Evolutionary conservation across 2,329 filamentous ascomycete genomes (phyloP), one percentile per base, ranked within the genome.

Genomic region (Aureobasidium subglaciale): DNA sequence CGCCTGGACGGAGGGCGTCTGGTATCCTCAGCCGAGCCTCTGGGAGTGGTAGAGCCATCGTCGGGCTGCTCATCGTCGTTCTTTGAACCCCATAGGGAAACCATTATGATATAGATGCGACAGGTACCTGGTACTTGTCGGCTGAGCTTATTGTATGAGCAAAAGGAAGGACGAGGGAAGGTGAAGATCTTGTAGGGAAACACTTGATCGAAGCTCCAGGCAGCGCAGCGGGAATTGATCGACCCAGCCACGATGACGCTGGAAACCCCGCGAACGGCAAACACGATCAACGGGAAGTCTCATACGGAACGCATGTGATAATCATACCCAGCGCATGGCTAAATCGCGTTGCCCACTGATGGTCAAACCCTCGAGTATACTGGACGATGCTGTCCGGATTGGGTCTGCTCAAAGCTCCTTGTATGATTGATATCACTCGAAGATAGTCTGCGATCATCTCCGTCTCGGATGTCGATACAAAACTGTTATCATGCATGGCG

Each of bases 31-130:
- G 59, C 55, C 24, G 49, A 49, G n/a, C 50, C 40, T 58, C 61
- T 49, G 22, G 61, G 45, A 25, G 61, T 59, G 58, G 56, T 60
- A 41, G 71, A 65, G 62, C 65, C 62, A 62, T 64, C 63, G 10
- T 61, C 54, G 16, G 9, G 11, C 15, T 68, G 64, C 29, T 71
- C 68, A 50, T 73, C 69, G 59, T 72, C 66, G 38, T 73, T 72
- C 63, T 76, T 79, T 32, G 72, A 74, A 54, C 77, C 77, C 80
- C 80, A 83, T 58, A 83, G 71, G 56, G 76, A 78, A 41, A 75
- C 71, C 77, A 79, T 79, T 6, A 50, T 71, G 29, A 11, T 29
- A 42, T 37, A 34, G 37, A n/a, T 35, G 55, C 20, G 40, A 55
- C 35, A 45, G 52, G 52, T 55, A 55, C 52, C 30, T 55, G 20